phyloP scores from a whole-genome alignment of 495 filamentous ascomycete genomes.

The Annulohypoxylon moriforme region DNA sequence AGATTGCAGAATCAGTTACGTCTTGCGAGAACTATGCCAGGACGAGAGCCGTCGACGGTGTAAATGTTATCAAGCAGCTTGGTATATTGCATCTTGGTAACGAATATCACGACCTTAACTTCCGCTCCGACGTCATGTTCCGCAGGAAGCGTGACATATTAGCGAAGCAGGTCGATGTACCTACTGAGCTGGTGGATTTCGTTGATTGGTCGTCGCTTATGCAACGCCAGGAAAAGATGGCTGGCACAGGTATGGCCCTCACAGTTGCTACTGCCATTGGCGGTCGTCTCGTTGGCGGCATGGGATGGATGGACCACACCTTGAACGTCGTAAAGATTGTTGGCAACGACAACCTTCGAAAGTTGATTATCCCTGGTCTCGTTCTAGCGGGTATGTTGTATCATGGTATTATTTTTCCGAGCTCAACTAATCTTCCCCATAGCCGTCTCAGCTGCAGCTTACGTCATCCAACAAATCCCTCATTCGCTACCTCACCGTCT shows the following conservation, averaged over 20 bases:
- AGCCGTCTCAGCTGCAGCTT: slow-evolving; percentile 79
- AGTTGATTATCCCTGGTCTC: slow-evolving; percentile 82
- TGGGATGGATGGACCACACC: slow-evolving; percentile 89
- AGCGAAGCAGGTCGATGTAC: slow-evolving; percentile 84
- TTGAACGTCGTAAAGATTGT: slow-evolving; percentile 81
- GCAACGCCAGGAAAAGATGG: slow-evolving; percentile 93
- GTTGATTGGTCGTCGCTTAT: slow-evolving; percentile 85
- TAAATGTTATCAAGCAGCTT: slow-evolving; percentile 85
- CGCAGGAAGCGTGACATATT: slow-evolving; percentile 79
- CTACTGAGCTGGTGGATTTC: slow-evolving; percentile 92
- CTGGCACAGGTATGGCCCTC: slow-evolving; percentile 91
- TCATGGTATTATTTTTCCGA: slow-evolving; percentile 5
- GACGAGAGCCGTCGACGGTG: slow-evolving; percentile 79
- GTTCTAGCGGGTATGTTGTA: slow-evolving; percentile 76
- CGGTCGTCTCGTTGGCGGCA: slow-evolving; percentile 79
- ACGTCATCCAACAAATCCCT: slow-evolving; percentile 86
- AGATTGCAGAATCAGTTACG: slow-evolving; percentile 80
- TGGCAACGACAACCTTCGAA: slow-evolving; percentile 84
- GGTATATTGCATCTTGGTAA: slow-evolving; percentile 89
- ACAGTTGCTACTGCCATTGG: slow-evolving; percentile 90
- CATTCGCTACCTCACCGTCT: slow-evolving; percentile 88
- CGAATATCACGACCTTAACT: slow-evolving; percentile 83
- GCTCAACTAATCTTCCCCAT: slow-evolving; percentile 51
- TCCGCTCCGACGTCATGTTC: slow-evolving; percentile 94
- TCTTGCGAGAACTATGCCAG: slow-evolving; percentile 87